Percentiles rank a stretch among this genome's conserved stretches.
phyloP scores from a whole-genome alignment of 225 moss, liverwort and hornwort genomes.

The Physcomitrellopsis africana region DNA sequence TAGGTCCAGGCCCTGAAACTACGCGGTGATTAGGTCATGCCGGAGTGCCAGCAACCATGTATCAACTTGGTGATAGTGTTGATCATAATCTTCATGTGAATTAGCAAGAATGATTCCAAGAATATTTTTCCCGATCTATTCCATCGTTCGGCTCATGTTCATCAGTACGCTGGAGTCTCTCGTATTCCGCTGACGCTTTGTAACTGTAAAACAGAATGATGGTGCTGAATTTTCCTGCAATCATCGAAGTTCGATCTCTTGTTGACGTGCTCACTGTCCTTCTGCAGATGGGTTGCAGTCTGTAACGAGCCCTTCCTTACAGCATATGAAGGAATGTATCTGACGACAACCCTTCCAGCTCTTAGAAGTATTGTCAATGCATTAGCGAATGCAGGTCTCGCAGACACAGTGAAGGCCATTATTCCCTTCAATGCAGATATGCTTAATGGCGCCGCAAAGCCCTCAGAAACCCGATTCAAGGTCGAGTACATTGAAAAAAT shows the following conservation, averaged over 20 bases:
- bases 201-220: neutral
- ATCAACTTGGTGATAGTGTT: too few relatives aligned
- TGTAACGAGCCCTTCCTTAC: conserved; percentile 90
- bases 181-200: too few relatives aligned
- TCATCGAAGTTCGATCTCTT: neutral
- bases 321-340: conserved; percentile 70
- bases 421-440: conserved; percentile 93
- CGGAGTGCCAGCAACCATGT: too few relatives aligned
- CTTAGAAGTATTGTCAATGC: conserved; percentile 67
- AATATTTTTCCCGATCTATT: too few relatives aligned
- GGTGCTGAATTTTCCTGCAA: neutral
- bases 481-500: conserved; percentile 61
- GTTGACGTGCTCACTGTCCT: neutral
- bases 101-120: too few relatives aligned
- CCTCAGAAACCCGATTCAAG: conserved; percentile 71
- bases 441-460: conserved; percentile 50
- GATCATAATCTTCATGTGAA: too few relatives aligned
- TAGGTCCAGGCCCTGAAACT: too few relatives aligned
- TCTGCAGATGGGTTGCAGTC: conserved; percentile 77
- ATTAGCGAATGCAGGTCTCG: conserved; percentile 54
- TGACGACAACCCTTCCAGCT: conserved; percentile 72
- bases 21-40: too few relatives aligned
- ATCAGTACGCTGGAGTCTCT: too few relatives aligned
- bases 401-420: conserved; percentile 51
- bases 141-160: too few relatives aligned